Evolutionary conservation across 768 basidiomycete species (phyloP).

Genomic region (Boletus subcaerulescens): DNA sequence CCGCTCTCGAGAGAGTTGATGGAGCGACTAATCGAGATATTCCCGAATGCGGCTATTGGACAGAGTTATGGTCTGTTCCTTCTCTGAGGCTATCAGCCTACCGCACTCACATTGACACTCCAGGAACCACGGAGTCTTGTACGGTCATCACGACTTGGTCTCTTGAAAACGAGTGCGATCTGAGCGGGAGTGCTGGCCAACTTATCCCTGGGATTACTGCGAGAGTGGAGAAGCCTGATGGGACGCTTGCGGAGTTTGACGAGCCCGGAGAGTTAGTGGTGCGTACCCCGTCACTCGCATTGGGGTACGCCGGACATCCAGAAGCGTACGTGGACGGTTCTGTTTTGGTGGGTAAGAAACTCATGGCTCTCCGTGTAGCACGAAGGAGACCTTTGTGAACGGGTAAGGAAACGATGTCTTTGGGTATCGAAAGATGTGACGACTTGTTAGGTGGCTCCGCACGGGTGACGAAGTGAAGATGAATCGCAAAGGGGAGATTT

Average conservation of each 20-base stretch:
- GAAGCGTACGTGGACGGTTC: constrained; percentile 47
- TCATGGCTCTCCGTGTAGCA: constrained; percentile 37
- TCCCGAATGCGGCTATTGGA: constrained; percentile 53
- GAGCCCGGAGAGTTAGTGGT: constrained; percentile 64
- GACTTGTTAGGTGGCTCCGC: constrained; percentile 50
- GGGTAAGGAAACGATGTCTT: constrained; percentile 24
- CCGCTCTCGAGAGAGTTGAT: constrained; percentile 55
- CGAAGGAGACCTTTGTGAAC: constrained; percentile 60
- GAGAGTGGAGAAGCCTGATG: constrained; percentile 57
- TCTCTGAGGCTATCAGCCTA: not conserved
- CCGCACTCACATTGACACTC: not conserved
- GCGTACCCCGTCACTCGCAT: constrained; percentile 56
- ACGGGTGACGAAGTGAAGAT: constrained; percentile 72
- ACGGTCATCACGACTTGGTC: constrained; percentile 50
- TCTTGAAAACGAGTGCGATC: constrained; percentile 42
- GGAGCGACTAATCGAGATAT: constrained; percentile 39
- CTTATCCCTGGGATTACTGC: constrained; percentile 56
- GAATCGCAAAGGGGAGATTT: constrained; percentile 59
- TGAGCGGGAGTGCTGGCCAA: constrained; percentile 54
- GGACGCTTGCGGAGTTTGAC: constrained; percentile 50
- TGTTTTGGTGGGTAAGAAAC: not conserved
- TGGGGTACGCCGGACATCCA: constrained; percentile 56
- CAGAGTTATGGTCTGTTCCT: constrained; percentile 54
- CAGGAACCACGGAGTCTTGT: constrained; percentile 65
- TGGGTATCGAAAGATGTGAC: not conserved